Evolutionary conservation across 2,329 filamentous ascomycete species (phyloP).

Genomic region (Xenosphaeropsis pyriputrescens): DNA sequence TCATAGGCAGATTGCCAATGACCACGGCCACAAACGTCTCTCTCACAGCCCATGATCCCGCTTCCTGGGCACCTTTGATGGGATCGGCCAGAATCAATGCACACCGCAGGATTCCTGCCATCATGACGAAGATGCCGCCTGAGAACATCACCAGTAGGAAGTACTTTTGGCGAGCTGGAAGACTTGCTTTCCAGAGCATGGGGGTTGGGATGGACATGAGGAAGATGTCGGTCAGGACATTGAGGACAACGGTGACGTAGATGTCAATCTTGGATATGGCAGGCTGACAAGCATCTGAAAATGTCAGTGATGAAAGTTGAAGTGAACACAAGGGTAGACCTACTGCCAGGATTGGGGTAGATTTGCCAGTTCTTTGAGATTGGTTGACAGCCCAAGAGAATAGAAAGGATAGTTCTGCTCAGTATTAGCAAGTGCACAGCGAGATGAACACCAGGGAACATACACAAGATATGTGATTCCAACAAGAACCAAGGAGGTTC

Average conservation of each 20-base stretch:
- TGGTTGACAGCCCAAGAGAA: constrained; percentile 36
- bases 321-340: constrained; percentile 9
- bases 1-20: constrained; percentile 21
- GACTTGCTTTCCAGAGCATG: constrained; percentile 35
- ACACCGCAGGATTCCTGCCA: constrained; percentile 36
- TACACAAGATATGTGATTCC: constrained; percentile 28
- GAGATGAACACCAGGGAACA: too few relatives aligned
- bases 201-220: constrained; percentile 41
- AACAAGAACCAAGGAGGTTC: constrained; percentile 32
- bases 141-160: constrained; percentile 37
- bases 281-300: constrained; percentile 29
- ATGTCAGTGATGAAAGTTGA: neutral
- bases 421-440: too few relatives aligned
- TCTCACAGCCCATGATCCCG: constrained; percentile 21
- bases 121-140: constrained; percentile 38
- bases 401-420: constrained; percentile 24
- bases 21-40: constrained; percentile 23
- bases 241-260: constrained; percentile 34
- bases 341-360: constrained; percentile 37
- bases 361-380: constrained; percentile 43
- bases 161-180: constrained; percentile 31
- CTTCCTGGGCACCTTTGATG: constrained; percentile 20
- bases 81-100: constrained; percentile 28
- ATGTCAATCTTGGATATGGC: constrained; percentile 35
- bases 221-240: constrained; percentile 40